Percentiles rank a stretch among this genome's conserved stretches.
These are phyloP conservation scores for Vaccinium myrtillus DNA, from an alignment of 148 eudicot genomes.

Conservation along the genomic window DNA sequence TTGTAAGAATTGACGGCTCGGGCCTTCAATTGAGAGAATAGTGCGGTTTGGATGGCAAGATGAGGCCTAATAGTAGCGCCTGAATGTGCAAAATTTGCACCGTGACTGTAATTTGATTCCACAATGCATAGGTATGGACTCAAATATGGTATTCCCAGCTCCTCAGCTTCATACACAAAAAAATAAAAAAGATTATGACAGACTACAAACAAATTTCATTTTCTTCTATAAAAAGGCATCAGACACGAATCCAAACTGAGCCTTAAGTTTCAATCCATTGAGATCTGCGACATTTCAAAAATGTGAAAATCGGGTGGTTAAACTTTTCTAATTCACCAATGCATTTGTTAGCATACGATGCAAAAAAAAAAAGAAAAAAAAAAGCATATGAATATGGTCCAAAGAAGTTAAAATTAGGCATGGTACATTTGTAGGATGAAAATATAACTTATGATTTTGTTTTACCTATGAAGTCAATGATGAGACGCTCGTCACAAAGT, in stretches of 20 bases:
- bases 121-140: neutral
- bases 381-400: too few species aligned
- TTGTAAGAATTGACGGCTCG: neutral
- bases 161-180: constrained; percentile 1
- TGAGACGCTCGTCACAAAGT: neutral
- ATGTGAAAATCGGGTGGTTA: too few species aligned
- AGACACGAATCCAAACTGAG: too few species aligned
- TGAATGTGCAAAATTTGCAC: neutral
- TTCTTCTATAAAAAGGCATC: neutral
- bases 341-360: too few species aligned
- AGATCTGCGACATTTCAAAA: too few species aligned
- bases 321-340: too few species aligned
- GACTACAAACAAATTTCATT: neutral
- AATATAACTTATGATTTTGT: too few species aligned
- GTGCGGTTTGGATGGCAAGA: neutral
- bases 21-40: neutral
- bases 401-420: too few species aligned
- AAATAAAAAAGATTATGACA: neutral
- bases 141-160: constrained; percentile 2
- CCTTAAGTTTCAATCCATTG: too few species aligned
- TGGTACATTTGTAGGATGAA: too few species aligned
- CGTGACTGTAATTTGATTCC: neutral
- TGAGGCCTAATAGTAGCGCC: neutral
- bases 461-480: constrained; percentile 18
- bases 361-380: too few species aligned